These are phyloP conservation scores for Colletotrichum trifolii DNA, from an alignment of 2,329 filamentous ascomycete species.

Conservation along the genomic window DNA sequence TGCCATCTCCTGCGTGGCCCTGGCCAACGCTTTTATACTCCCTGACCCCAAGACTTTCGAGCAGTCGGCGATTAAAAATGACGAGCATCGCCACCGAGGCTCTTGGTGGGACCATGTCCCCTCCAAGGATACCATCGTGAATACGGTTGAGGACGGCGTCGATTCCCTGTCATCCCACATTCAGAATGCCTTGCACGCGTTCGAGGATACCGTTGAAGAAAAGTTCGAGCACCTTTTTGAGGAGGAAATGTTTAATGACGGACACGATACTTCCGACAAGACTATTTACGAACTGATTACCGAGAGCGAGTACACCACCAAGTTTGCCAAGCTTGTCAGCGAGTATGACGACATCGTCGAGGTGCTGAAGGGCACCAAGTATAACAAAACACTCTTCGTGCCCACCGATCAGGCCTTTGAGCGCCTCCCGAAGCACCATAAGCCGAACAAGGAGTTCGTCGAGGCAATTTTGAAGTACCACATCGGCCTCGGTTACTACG, in stretches of 20 bases:
- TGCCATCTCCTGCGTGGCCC: constrained; percentile 60
- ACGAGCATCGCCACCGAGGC: constrained; percentile 35
- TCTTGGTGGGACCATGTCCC: constrained; percentile 45
- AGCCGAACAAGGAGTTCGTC: constrained; percentile 77
- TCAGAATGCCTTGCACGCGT: constrained; percentile 46
- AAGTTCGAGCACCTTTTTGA: constrained; percentile 38
- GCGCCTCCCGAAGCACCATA: constrained; percentile 62
- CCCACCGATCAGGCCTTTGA: constrained; percentile 83
- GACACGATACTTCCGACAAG: constrained; percentile 63
- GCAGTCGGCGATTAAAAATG: constrained; percentile 50
- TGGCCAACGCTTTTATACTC: constrained; percentile 63
- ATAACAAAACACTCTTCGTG: constrained; percentile 84
- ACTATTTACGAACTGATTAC: constrained; percentile 86
- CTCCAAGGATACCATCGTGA: constrained; percentile 48
- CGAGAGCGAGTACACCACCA: constrained; percentile 80
- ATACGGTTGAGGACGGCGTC: constrained; percentile 46
- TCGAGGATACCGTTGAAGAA: constrained; percentile 44
- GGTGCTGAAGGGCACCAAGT: constrained; percentile 77
- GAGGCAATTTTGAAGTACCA: constrained; percentile 81
- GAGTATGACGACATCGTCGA: constrained; percentile 78
- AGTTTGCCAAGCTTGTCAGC: constrained; percentile 80
- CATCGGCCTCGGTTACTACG: constrained; percentile 74
- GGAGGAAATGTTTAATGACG: constrained; percentile 33
- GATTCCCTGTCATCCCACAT: constrained; percentile 39
- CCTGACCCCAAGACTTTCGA: constrained; percentile 60